These are phyloP conservation scores for Punica granatum DNA, from an alignment of 345 rosid species.

Conservation along the genomic window DNA sequence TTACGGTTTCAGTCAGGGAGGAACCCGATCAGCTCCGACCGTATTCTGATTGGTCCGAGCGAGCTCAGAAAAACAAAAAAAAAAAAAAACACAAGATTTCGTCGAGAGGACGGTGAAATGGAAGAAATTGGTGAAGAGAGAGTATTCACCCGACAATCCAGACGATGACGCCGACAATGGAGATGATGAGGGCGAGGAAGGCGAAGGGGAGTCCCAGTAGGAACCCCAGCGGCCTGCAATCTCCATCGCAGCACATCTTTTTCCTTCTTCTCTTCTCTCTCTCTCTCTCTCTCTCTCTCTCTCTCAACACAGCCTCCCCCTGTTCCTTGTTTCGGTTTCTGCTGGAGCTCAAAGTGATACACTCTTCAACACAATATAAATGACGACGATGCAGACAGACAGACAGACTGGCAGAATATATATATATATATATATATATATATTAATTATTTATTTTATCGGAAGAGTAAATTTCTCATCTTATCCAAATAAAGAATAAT, in stretches of 20 bases:
- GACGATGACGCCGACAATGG: conserved; percentile 56
- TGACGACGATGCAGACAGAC: too few species aligned
- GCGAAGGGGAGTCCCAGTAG: conserved; percentile 89
- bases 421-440: too few species aligned
- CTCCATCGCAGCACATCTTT: conserved; percentile 51
- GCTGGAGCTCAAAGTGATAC: too few species aligned
- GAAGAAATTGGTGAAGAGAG: not conserved
- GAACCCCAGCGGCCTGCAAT: conserved; percentile 79
- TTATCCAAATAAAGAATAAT: too few species aligned
- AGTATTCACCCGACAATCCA: conserved; percentile 73
- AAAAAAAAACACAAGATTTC: too few species aligned
- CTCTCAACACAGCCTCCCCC: too few species aligned
- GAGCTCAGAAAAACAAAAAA: not conserved
- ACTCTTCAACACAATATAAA: too few species aligned
- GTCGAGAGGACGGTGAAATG: not conserved
- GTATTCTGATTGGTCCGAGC: not conserved
- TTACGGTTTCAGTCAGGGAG: not conserved
- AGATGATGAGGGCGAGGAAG: conserved; percentile 62
- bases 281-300: too few species aligned
- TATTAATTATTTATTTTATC: too few species aligned
- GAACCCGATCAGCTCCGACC: not conserved
- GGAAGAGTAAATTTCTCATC: too few species aligned
- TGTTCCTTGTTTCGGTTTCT: not conserved
- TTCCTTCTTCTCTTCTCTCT: not conserved
- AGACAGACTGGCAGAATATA: too few species aligned